Base-by-base conservation (phyloP, 441 rosid genomes). In the Syzygium syzygioides region DNA sequence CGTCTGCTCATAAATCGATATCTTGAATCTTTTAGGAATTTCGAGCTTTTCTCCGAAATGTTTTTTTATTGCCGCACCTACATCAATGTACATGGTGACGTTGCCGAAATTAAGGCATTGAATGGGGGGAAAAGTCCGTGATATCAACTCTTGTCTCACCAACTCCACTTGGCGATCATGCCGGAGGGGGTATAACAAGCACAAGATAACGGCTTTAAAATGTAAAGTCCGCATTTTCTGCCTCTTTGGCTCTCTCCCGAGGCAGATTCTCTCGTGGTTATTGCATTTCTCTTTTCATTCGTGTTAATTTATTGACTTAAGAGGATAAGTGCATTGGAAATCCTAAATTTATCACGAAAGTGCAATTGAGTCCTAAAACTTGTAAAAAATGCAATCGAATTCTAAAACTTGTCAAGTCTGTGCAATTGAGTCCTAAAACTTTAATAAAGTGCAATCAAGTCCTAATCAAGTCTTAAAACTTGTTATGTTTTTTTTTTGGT, bases 1-100 rank as follows among this genome's bases (percentile, higher is more conserved):
- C 0, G 1, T 4, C 6, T 1, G 3, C 0, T 30, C 6, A 1
- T 30, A 17, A 17, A 64, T 17, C n/a, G 4, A 25, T 25, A 25
- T 57, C 3, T n/a, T n/a, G 8, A 30, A 64, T 64, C 20, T 64
- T 15, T 30, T 2, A 0, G 5, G 0, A 26, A 64, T 64, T 30
- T 30, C 4, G 6, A 1, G 3, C 23, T 6, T 64, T 19, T 64
- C 17, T 64, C 5, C 1, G 48, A 30, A 64, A 3, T 15, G 9
- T 2, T 32, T 17, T 0, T 30, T 28, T 14, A 7, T 6, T 17
- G 14, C 57, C 57, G 1, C 19, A 25, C 25, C 10, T 64, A 30
- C 6, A 9, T 64, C 23, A 10, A 17, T 9, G 41, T 17, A 1
- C 37, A 6, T 11, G 18, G 20, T n/a, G 71, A 62, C 23, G 41